These are phyloP conservation scores for Botrytis medusae DNA, from an alignment of 2,329 filamentous ascomycete genomes.

Conservation along the genomic window DNA sequence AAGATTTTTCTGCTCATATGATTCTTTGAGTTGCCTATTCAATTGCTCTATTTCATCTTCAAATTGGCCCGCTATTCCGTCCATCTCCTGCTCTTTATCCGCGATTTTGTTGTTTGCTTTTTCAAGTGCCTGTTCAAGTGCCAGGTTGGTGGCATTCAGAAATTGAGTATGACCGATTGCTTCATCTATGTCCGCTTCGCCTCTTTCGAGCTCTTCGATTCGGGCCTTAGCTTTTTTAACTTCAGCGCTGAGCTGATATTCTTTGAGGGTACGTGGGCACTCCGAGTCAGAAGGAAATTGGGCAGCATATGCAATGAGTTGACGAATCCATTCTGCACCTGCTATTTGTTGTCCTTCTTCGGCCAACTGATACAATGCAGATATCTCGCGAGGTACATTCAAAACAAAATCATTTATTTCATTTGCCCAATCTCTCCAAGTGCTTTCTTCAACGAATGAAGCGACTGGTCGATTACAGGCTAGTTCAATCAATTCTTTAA, in stretches of 20 bases:
- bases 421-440: background rate
- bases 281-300: background rate
- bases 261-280: background rate
- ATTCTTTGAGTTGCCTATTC: background rate
- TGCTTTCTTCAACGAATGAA: background rate
- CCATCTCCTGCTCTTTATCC: background rate
- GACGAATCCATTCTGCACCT: conserved; percentile 18
- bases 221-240: background rate
- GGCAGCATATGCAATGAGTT: conserved; percentile 5
- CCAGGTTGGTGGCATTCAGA: background rate
- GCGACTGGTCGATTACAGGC: background rate
- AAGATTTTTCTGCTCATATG: background rate
- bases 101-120: background rate
- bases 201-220: background rate
- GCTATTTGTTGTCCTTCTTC: background rate
- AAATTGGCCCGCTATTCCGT: background rate
- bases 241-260: background rate
- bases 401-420: background rate
- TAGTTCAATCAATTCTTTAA: background rate
- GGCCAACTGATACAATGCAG: background rate
- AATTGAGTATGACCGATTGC: too few relatives aligned
- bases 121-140: background rate
- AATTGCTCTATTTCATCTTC: conserved; percentile 11
- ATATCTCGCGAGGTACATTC: background rate
- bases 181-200: background rate